Conservation (phyloP, 78 protist genomes). For the Dictyostelium citrinum region DNA sequence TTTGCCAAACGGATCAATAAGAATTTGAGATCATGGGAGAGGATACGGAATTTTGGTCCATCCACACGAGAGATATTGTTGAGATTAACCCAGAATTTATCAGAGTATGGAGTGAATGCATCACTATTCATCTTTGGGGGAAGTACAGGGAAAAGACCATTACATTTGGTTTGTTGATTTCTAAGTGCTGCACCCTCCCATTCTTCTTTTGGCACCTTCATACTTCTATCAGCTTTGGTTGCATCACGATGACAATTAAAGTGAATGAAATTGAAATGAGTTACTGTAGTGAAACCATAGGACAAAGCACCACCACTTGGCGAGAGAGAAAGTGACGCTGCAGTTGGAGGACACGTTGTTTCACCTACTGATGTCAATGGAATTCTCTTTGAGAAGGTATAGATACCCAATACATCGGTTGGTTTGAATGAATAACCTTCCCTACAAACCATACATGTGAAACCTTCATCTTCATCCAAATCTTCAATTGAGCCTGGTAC, state of each 20-base stretch:
- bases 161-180: constrained; percentile 86
- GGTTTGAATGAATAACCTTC: constrained; percentile 84
- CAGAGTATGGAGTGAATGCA: constrained; percentile 34
- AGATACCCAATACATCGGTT: constrained; percentile 86
- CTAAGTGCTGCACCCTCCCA: constrained; percentile 95
- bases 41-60: constrained; percentile 53
- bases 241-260: constrained; percentile 90
- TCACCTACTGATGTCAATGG: constrained; percentile 10
- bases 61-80: constrained; percentile 13
- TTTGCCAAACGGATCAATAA: constrained; percentile 49
- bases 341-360: background rate
- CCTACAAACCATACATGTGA: constrained; percentile 88
- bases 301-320: background rate
- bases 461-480: constrained; percentile 84
- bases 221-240: constrained; percentile 72
- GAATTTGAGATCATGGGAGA: constrained; percentile 76
- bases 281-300: constrained; percentile 78
- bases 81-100: constrained; percentile 28
- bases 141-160: constrained; percentile 84
- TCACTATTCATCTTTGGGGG: constrained; percentile 54
- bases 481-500: constrained; percentile 64
- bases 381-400: constrained; percentile 55
- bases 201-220: constrained; percentile 80
- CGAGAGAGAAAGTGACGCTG: background rate
- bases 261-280: constrained; percentile 90